Conservation (phyloP, 2,329 filamentous ascomycete genomes). For the Phialophora macrospora region DNA sequence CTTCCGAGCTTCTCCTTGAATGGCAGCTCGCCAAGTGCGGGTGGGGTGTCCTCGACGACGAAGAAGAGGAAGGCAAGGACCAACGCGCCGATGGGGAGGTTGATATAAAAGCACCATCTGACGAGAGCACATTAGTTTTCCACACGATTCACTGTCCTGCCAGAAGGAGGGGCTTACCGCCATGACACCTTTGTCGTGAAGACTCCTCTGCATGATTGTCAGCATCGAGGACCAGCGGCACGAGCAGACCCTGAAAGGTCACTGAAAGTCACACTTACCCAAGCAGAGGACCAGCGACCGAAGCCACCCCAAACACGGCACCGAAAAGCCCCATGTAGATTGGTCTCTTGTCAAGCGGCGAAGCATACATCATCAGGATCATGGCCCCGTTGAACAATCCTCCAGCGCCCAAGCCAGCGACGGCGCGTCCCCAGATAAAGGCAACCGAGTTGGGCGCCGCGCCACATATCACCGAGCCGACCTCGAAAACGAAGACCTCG, state of each 20-base stretch:
- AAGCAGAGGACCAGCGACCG: slow-evolving; percentile 49
- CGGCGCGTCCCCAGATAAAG: slow-evolving; percentile 50
- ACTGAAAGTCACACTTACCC: slow-evolving; percentile 26
- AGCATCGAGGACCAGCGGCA: not conserved
- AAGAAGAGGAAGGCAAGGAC: slow-evolving; percentile 37
- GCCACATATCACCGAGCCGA: slow-evolving; percentile 50
- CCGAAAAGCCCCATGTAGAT: slow-evolving; percentile 36
- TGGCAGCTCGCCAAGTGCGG: slow-evolving; percentile 37
- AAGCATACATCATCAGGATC: slow-evolving; percentile 39
- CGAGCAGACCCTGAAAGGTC: not conserved
- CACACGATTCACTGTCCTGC: not conserved
- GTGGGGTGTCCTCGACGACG: slow-evolving; percentile 29
- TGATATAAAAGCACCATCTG: slow-evolving; percentile 40
- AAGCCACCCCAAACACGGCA: slow-evolving; percentile 44
- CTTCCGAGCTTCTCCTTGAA: slow-evolving; percentile 18
- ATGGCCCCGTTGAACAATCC: slow-evolving; percentile 48
- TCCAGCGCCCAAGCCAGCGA: slow-evolving; percentile 49
- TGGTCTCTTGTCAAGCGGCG: slow-evolving; percentile 41
- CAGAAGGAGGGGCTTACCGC: slow-evolving; percentile 22
- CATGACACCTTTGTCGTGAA: slow-evolving; percentile 46
- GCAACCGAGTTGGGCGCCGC: slow-evolving; percentile 47
- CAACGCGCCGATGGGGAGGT: slow-evolving; percentile 45
- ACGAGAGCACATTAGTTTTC: not conserved
- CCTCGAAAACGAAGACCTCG: slow-evolving; percentile 49
- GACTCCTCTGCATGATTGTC: slow-evolving; percentile 42